phyloP scores from a whole-genome alignment of 306 rosid genomes.

The Astragalus membranaceus region DNA sequence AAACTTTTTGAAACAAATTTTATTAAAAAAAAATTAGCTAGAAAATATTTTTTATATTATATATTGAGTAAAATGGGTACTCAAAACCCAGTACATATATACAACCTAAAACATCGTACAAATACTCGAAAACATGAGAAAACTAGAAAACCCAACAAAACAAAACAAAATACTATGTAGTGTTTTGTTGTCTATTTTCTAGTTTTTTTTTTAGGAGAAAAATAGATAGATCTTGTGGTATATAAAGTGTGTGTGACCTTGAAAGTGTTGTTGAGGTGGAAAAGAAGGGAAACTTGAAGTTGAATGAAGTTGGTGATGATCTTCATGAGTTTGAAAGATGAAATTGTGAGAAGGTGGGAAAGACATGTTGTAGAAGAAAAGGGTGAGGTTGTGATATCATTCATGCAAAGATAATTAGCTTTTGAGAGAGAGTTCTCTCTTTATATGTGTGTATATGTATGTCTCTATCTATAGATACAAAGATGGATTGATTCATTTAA shows the following conservation, averaged over 20 bases:
- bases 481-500: neutral
- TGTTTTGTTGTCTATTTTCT: no score
- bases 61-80: no score
- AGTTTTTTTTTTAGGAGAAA: no score
- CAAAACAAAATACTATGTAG: no score
- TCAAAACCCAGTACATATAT: no score
- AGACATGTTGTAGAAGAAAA: slow-evolving; percentile 37
- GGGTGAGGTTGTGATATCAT: slow-evolving; percentile 11
- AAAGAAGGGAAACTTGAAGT: slow-evolving; percentile 35
- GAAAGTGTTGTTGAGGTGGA: slow-evolving; percentile 50
- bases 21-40: no score
- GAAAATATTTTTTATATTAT: no score
- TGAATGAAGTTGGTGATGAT: slow-evolving; percentile 34
- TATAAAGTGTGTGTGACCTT: slow-evolving; percentile 27
- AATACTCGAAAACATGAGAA: no score
- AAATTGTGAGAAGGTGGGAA: slow-evolving; percentile 67
- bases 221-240: neutral
- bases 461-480: neutral
- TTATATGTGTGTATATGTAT: neutral
- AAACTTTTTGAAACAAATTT: neutral
- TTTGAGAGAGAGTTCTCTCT: neutral
- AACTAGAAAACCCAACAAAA: no score
- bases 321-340: slow-evolving; percentile 69
- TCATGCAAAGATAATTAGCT: slow-evolving; percentile 23
- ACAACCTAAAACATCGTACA: no score